phyloP scores from a whole-genome alignment of 2,329 filamentous ascomycete species.

The Monilinia vaccinii-corymbosi region DNA sequence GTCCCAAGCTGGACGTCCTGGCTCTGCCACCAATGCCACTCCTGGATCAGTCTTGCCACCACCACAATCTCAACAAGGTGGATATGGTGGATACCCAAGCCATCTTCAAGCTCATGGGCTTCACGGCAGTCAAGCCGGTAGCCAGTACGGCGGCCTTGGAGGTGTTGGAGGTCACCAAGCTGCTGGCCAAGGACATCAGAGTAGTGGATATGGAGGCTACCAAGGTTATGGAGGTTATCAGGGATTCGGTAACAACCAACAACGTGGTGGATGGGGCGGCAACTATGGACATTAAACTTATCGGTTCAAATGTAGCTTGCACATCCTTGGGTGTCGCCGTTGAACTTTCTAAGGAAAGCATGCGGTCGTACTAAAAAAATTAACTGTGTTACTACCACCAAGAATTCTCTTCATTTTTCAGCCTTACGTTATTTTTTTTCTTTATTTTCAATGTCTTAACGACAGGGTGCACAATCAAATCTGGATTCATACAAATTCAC shows the following conservation, averaged over 20 bases:
- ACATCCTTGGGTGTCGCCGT: slow-evolving; percentile 2
- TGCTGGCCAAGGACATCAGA: slow-evolving; percentile 34
- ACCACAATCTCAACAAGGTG: slow-evolving; percentile 28
- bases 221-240: slow-evolving; percentile 36
- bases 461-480: slow-evolving; percentile 5
- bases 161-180: slow-evolving; percentile 40
- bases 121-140: slow-evolving; percentile 29
- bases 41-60: slow-evolving; percentile 29
- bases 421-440: slow-evolving; percentile 6
- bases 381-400: slow-evolving; percentile 7
- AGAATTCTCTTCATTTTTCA: background rate
- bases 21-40: slow-evolving; percentile 30
- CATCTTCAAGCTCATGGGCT: slow-evolving; percentile 29
- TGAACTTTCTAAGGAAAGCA: background rate
- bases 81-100: slow-evolving; percentile 30
- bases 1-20: slow-evolving; percentile 29
- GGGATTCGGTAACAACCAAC: slow-evolving; percentile 30
- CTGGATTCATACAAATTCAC: slow-evolving; percentile 10
- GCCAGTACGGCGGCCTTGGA: slow-evolving; percentile 34
- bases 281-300: slow-evolving; percentile 31
- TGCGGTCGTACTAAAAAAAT: slow-evolving; percentile 6
- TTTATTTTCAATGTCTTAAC: slow-evolving; percentile 5
- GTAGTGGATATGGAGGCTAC: slow-evolving; percentile 35
- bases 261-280: slow-evolving; percentile 40
- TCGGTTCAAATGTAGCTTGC: background rate